A percentile compares a stretch with the other conserved stretches of the same genome.
These are phyloP conservation scores for Rugonectria rugulosa DNA, from an alignment of 2,329 filamentous ascomycete genomes.

Conservation along the genomic window DNA sequence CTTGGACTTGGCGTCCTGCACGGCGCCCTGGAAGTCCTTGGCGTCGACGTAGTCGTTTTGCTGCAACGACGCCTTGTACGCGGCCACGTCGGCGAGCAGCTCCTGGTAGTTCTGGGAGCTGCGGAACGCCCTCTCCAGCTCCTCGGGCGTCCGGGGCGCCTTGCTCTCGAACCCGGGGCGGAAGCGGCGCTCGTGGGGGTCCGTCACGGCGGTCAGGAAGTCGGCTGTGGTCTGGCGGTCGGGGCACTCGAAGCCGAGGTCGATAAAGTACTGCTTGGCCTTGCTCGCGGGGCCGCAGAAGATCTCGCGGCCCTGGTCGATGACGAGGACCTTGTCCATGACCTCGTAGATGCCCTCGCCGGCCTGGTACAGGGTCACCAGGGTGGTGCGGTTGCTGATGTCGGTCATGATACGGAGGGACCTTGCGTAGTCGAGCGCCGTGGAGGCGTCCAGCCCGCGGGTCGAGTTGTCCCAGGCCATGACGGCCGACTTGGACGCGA, in stretches of 20 bases:
- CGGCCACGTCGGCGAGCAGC: conserved; percentile 63
- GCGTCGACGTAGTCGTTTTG: conserved; percentile 66
- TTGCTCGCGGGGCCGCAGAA: conserved; percentile 68
- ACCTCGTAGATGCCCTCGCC: conserved; percentile 68
- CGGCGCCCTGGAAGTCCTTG: conserved; percentile 70
- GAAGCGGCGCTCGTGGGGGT: conserved; percentile 73
- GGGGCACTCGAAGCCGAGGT: conserved; percentile 67
- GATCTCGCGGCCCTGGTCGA: conserved; percentile 71
- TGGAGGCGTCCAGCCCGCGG: conserved; percentile 70
- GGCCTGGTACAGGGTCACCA: conserved; percentile 73
- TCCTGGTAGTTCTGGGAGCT: conserved; percentile 65
- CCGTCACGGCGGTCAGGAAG: conserved; percentile 77
- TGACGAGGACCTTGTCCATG: conserved; percentile 76
- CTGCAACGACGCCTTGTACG: conserved; percentile 52
- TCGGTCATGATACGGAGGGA: conserved; percentile 67
- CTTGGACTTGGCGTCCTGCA: conserved; percentile 74
- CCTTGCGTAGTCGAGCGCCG: conserved; percentile 71
- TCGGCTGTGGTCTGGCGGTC: conserved; percentile 49
- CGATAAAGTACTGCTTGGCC: conserved; percentile 70
- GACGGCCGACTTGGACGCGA: conserved; percentile 52
- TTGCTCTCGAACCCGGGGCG: conserved; percentile 66
- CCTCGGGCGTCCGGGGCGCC: conserved; percentile 72
- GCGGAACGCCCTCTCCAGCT: conserved; percentile 70
- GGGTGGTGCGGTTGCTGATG: conserved; percentile 67
- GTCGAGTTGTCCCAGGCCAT: conserved; percentile 73